phyloP scores from a whole-genome alignment of 371 early-diverging fungal species.

The Thermomucor indicae-seudaticae region DNA sequence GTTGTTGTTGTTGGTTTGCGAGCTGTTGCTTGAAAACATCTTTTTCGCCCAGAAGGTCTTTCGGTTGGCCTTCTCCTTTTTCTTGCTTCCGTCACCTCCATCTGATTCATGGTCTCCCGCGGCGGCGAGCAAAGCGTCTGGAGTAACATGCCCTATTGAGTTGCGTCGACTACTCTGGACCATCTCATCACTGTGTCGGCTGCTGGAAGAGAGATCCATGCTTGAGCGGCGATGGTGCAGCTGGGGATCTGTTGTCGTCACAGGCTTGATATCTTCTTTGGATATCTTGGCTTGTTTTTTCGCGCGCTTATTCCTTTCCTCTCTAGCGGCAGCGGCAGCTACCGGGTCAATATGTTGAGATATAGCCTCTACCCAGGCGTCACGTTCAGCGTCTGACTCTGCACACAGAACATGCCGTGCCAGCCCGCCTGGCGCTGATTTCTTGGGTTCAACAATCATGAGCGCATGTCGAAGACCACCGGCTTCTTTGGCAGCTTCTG shows the following conservation, averaged over 20 bases:
- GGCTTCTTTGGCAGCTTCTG: conserved; percentile 31
- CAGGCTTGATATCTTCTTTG: conserved; percentile 20
- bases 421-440: conserved; percentile 51
- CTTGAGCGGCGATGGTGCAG: conserved; percentile 7
- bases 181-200: background rate
- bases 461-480: conserved; percentile 75
- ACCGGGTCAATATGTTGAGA: conserved; percentile 39
- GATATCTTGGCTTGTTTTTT: conserved; percentile 8
- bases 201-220: conserved; percentile 5
- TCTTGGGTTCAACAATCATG: conserved; percentile 70
- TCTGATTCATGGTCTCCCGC: conserved; percentile 4
- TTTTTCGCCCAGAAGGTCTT: conserved; percentile 26
- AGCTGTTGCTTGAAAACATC: conserved; percentile 11
- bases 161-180: background rate
- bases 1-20: conserved; percentile 1
- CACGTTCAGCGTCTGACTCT: conserved; percentile 81
- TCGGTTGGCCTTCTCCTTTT: conserved; percentile 18
- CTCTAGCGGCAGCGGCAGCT: conserved; percentile 1
- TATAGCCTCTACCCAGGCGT: conserved; percentile 78
- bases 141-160: background rate
- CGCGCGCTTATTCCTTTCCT: background rate
- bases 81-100: conserved; percentile 10
- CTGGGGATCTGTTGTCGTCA: conserved; percentile 3
- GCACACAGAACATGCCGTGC: conserved; percentile 81
- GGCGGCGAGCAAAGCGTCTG: background rate